A percentile compares a stretch with the other conserved stretches of the same genome.
These are phyloP conservation scores for Pseudonectria buxi DNA, from an alignment of 2,329 filamentous ascomycete genomes.

Conservation along the genomic window DNA sequence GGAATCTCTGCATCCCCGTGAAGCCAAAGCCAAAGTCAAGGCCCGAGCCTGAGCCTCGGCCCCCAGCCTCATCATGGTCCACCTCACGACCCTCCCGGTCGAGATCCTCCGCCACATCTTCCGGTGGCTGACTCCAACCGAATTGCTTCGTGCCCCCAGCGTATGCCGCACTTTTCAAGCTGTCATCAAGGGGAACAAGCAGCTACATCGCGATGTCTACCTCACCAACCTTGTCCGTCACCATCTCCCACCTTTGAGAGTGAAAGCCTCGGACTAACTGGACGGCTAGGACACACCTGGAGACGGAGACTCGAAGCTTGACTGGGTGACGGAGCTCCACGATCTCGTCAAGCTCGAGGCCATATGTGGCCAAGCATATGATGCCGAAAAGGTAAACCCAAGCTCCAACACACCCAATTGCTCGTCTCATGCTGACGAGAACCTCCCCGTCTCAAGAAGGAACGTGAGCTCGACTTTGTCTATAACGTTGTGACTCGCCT, in stretches of 20 bases:
- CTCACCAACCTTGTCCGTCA: constrained; percentile 44
- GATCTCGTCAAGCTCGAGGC: constrained; percentile 37
- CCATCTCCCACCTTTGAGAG: neutral
- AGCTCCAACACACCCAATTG: neutral
- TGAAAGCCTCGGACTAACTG: neutral
- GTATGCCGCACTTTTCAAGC: constrained; percentile 47
- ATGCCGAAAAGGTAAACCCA: constrained; percentile 33
- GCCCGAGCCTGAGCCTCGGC: neutral
- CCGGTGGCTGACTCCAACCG: constrained; percentile 45
- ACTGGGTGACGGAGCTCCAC: constrained; percentile 38
- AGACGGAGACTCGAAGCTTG: constrained; percentile 26
- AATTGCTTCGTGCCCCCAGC: constrained; percentile 44
- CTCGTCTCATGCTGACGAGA: neutral
- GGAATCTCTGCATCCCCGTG: constrained; percentile 7
- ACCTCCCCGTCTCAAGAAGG: constrained; percentile 20
- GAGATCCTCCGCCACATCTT: constrained; percentile 61
- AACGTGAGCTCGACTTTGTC: constrained; percentile 41
- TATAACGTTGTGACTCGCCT: constrained; percentile 38
- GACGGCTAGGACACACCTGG: constrained; percentile 25
- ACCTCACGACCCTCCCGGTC: constrained; percentile 39
- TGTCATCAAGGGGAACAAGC: constrained; percentile 50
- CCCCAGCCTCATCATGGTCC: constrained; percentile 4
- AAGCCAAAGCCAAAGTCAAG: neutral
- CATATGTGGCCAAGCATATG: constrained; percentile 31
- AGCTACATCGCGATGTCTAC: constrained; percentile 58